These are phyloP conservation scores for Coniosporium tulheliwenetii DNA, from an alignment of 2,329 filamentous ascomycete species.

Conservation along the genomic window DNA sequence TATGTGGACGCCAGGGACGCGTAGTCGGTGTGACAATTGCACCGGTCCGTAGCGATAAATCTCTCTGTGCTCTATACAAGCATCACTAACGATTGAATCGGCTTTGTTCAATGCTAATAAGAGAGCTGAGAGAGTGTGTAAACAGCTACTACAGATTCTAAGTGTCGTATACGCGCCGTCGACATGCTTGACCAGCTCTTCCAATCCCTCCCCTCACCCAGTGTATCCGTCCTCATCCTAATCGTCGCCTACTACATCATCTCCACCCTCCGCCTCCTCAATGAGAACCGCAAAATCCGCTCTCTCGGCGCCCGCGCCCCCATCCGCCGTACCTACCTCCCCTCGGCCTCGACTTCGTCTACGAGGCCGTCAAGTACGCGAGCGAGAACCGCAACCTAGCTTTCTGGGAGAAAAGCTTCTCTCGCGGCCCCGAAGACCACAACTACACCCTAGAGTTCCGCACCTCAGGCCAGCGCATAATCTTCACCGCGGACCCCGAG, in stretches of 20 bases:
- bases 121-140: too few species aligned
- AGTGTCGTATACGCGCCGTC: neutral
- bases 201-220: conserved; percentile 4
- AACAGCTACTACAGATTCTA: too few species aligned
- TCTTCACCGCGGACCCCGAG: conserved; percentile 70
- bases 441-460: conserved; percentile 46
- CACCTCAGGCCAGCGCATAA: conserved; percentile 39
- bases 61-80: too few species aligned
- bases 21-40: too few species aligned
- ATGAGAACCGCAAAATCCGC: conserved; percentile 20
- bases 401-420: conserved; percentile 43
- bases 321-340: conserved; percentile 21
- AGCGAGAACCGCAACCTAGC: conserved; percentile 41
- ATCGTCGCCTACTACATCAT: conserved; percentile 2
- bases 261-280: conserved; percentile 9
- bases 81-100: too few species aligned
- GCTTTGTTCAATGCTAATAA: too few species aligned
- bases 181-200: neutral
- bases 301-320: conserved; percentile 29
- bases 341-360: conserved; percentile 48
- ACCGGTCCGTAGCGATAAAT: too few species aligned
- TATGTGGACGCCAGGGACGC: too few species aligned
- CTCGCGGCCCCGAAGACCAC: conserved; percentile 16
- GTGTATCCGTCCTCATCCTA: conserved; percentile 5
- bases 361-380: conserved; percentile 36